Percentiles rank a stretch among this genome's conserved stretches.
Conservation (phyloP, 2,329 filamentous ascomycete genomes). For the Emmonsiellopsis sp. region DNA sequence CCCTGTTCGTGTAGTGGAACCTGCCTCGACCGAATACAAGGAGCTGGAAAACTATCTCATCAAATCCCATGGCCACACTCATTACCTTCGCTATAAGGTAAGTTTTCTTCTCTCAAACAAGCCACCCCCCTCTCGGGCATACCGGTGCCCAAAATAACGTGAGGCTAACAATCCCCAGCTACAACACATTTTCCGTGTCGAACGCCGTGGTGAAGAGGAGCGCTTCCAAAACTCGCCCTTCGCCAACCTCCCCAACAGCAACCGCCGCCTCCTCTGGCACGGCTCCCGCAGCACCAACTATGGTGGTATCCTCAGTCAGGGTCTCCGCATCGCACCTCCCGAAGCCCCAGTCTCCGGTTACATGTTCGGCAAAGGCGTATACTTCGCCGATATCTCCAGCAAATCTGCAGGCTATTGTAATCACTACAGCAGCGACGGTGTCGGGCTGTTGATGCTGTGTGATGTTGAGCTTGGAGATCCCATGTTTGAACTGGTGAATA, state of each 20-base stretch:
- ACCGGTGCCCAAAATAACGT: conserved; percentile 1
- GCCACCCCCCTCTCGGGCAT: conserved; percentile 3
- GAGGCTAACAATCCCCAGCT: conserved; percentile 32
- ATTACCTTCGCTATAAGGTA: conserved; percentile 38
- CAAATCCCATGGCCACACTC: conserved; percentile 58
- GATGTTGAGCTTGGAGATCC: conserved; percentile 74
- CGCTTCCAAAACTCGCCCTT: conserved; percentile 54
- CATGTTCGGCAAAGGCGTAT: conserved; percentile 88
- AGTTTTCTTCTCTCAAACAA: neutral
- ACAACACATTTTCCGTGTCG: conserved; percentile 72
- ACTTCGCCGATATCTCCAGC: conserved; percentile 73
- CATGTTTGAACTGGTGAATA: conserved; percentile 51
- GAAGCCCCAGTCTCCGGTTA: conserved; percentile 70
- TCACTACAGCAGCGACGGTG: conserved; percentile 51
- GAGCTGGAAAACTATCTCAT: conserved; percentile 58
- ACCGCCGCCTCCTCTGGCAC: conserved; percentile 77
- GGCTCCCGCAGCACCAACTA: conserved; percentile 77
- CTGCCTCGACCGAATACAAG: conserved; percentile 50
- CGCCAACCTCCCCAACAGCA: conserved; percentile 43
- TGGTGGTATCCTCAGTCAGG: conserved; percentile 77
- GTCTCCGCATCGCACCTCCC: conserved; percentile 73
- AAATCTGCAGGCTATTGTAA: conserved; percentile 76
- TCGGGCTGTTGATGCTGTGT: conserved; percentile 69
- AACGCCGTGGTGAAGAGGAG: conserved; percentile 60
- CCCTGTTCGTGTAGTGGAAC: conserved; percentile 39